Conservation (phyloP, 495 filamentous ascomycete species). For the Aspergillus ellipticus region DNA sequence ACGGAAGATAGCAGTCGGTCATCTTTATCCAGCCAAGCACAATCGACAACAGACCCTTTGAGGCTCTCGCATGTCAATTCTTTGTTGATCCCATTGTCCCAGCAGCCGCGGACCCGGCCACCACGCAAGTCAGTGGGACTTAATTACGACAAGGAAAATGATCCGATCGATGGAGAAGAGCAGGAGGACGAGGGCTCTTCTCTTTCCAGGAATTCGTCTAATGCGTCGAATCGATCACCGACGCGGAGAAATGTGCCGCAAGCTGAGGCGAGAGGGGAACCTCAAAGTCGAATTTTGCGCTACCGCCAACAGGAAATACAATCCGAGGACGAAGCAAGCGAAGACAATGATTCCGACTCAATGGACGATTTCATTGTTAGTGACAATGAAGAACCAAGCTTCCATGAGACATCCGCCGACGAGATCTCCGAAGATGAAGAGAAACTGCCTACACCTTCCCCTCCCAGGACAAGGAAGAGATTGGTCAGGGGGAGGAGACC, state of each 20-base stretch:
- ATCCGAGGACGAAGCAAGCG: conserved; percentile 20
- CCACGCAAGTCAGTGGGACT: conserved; percentile 27
- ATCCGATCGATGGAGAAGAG: conserved; percentile 28
- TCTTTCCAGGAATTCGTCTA: conserved; percentile 21
- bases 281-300: conserved; percentile 8
- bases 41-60: conserved; percentile 23
- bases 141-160: conserved; percentile 46
- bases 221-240: conserved; percentile 20
- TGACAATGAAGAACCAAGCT: conserved; percentile 43
- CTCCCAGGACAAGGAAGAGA: conserved; percentile 28
- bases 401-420: conserved; percentile 32
- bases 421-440: conserved; percentile 29
- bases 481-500: conserved; percentile 36
- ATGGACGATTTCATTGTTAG: conserved; percentile 47
- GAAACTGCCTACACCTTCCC: conserved; percentile 20
- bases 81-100: conserved; percentile 27
- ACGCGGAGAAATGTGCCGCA: conserved; percentile 17
- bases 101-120: conserved; percentile 20
- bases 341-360: conserved; percentile 34
- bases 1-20: conserved; percentile 9
- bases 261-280: conserved; percentile 9
- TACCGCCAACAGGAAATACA: conserved; percentile 15
- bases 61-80: conserved; percentile 36
- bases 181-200: conserved; percentile 14
- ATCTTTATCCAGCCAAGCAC: conserved; percentile 1